Evolutionary conservation across 2,329 filamentous ascomycete species (phyloP), one percentile per base, ranked within the genome.

Genomic region (Epichloe scottii): DNA sequence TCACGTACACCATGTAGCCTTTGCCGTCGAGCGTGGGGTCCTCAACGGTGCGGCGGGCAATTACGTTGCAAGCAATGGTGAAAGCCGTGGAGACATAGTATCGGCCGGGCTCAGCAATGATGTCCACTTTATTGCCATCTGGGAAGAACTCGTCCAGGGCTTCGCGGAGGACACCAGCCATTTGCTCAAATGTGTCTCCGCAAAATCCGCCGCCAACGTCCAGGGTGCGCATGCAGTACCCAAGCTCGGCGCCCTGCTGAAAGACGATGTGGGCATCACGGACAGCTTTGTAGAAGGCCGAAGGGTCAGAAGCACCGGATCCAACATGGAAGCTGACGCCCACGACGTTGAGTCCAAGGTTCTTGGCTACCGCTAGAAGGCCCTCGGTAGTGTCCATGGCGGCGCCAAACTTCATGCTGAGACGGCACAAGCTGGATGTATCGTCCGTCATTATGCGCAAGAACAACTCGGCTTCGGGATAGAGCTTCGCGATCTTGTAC

Each of bases 301-400:
- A 73, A n/a, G 93, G 89, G 66, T 98, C 93, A 35, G 90, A 91
- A 12, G 93, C 91, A 30, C 93, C 93, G 3, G 93, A 98, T 54
- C 93, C 93, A 52, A 98, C 90, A 66, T 98, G 93, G 76, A 98
- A 98, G 67, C 90, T 95, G 52, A 97, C 91, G 46, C 93, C 93
- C 15, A 95, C 87, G 33, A 98, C 87, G 59, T 93, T 94, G 59
- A 98, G 82, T 17, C 84, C 84, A 33, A 98, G 77, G 53, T 88
- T 75, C 68, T 84, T 85, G 12, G 93, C 93, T 26, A 95, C 73
- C 55, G 81, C 76, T 48, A 98, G 79, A 46, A 98, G 82, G 54
- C 81, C 77, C 51, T 82, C 77, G 10, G 88, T 89, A 52, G 82
- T 80, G 62, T 95, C 89, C 73, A 96, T 79, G 53, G 88, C 84